A percentile compares a stretch with the other conserved stretches of the same genome.
These are phyloP conservation scores for Capillidium heterosporum DNA, from an alignment of 371 early-diverging fungal genomes.

Conservation along the genomic window DNA sequence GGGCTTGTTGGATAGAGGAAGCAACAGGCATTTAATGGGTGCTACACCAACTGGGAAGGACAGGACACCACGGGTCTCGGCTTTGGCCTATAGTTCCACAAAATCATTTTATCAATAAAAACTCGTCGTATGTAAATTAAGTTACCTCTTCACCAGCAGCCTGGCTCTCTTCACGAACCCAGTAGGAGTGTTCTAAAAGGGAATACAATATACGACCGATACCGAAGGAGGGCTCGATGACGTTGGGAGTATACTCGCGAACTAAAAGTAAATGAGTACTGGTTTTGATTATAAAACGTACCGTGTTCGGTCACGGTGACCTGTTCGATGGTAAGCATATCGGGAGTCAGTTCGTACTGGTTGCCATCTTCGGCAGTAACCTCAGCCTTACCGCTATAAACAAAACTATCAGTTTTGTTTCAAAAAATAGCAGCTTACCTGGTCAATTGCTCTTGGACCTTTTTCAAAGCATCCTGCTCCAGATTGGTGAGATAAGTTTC, in stretches of 20 bases:
- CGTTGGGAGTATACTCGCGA: conserved; percentile 94
- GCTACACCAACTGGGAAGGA: conserved; percentile 86
- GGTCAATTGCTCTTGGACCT: conserved; percentile 32
- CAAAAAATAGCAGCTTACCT: conserved; percentile 7
- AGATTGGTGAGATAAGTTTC: conserved; percentile 51
- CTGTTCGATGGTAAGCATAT: conserved; percentile 50
- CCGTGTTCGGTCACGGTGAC: conserved; percentile 61
- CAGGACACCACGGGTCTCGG: conserved; percentile 30
- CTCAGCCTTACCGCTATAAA: conserved; percentile 2
- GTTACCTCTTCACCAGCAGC: conserved; percentile 29
- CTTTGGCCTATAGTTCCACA: not conserved
- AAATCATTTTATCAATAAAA: too few relatives aligned
- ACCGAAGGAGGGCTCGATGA: conserved; percentile 99
- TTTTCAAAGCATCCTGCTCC: conserved; percentile 34
- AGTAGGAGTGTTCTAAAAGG: conserved; percentile 93
- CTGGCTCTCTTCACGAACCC: conserved; percentile 80
- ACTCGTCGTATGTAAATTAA: too few relatives aligned
- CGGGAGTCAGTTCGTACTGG: conserved; percentile 43
- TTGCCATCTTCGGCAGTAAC: conserved; percentile 32
- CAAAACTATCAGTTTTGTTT: not conserved
- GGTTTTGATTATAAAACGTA: conserved; percentile 14
- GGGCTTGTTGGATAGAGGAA: conserved; percentile 67
- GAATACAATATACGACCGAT: conserved; percentile 98
- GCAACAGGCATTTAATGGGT: conserved; percentile 85
- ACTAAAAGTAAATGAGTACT: conserved; percentile 22